A percentile compares a stretch with the other conserved stretches of the same genome.
phyloP scores from a whole-genome alignment of 306 rosid genomes.

The Malus orientalis region DNA sequence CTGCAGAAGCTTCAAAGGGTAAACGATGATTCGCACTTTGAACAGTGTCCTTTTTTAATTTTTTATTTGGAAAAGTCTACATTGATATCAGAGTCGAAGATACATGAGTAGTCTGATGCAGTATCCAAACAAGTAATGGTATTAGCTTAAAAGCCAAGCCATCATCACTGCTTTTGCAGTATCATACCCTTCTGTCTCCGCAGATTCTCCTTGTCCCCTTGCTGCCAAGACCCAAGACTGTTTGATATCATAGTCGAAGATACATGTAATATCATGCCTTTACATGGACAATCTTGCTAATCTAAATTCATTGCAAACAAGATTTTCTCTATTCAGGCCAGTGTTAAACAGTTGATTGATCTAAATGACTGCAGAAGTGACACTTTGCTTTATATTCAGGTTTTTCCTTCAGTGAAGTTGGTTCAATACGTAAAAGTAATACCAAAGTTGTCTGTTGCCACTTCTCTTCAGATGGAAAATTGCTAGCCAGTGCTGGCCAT shows the following conservation, averaged over 20 bases:
- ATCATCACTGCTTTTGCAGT: neutral
- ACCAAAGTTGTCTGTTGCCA: constrained; percentile 88
- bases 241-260: neutral
- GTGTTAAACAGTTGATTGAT: constrained; percentile 5
- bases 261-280: no score
- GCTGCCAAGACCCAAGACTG: neutral
- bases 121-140: neutral
- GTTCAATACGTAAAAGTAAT: constrained; percentile 73
- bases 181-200: neutral
- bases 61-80: neutral
- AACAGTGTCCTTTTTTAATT: neutral
- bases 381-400: constrained; percentile 39
- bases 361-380: constrained; percentile 12
- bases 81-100: neutral
- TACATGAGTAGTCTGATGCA: neutral
- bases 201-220: neutral
- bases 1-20: constrained; percentile 82
- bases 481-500: constrained; percentile 95
- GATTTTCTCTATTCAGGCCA: neutral
- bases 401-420: constrained; percentile 68
- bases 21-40: constrained; percentile 25
- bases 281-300: neutral
- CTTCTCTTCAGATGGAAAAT: constrained; percentile 94
- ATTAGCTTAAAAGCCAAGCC: neutral
- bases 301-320: neutral